phyloP scores from a whole-genome alignment of 2,329 filamentous ascomycete genomes.

The Xylariales sp. region DNA sequence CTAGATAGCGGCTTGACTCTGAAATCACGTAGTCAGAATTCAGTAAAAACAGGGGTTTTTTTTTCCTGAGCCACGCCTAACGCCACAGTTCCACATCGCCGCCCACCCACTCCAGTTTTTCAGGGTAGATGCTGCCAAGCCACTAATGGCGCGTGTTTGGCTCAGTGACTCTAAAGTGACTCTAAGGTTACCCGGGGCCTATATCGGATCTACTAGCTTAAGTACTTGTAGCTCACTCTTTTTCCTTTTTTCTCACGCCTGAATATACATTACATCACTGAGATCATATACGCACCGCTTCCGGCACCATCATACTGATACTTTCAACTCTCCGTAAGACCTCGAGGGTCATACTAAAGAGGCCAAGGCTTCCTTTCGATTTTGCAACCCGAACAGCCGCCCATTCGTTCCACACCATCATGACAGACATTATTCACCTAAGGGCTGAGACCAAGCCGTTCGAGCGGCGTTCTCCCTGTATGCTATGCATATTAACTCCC shows the following conservation, averaged over 20 bases:
- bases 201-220: too few species aligned
- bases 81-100: too few species aligned
- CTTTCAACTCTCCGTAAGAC: background rate
- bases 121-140: too few species aligned
- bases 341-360: constrained; percentile 1
- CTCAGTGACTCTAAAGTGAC: too few species aligned
- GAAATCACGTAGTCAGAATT: too few species aligned
- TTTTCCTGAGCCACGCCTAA: too few species aligned
- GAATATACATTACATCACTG: background rate
- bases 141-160: too few species aligned
- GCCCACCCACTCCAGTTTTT: too few species aligned
- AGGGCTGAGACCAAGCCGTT: constrained; percentile 30
- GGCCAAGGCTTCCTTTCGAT: constrained; percentile 7
- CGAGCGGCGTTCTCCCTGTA: constrained; percentile 28
- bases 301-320: background rate
- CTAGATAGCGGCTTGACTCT: too few species aligned
- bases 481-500: constrained; percentile 7
- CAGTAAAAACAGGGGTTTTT: too few species aligned
- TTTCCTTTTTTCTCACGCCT: background rate
- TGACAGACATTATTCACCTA: constrained; percentile 23
- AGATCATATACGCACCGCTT: background rate
- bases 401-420: constrained; percentile 22
- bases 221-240: background rate
- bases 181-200: too few species aligned
- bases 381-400: constrained; percentile 11